These are phyloP conservation scores for Hypoxylon intermedium DNA, from an alignment of 495 filamentous ascomycete species.

Conservation along the genomic window DNA sequence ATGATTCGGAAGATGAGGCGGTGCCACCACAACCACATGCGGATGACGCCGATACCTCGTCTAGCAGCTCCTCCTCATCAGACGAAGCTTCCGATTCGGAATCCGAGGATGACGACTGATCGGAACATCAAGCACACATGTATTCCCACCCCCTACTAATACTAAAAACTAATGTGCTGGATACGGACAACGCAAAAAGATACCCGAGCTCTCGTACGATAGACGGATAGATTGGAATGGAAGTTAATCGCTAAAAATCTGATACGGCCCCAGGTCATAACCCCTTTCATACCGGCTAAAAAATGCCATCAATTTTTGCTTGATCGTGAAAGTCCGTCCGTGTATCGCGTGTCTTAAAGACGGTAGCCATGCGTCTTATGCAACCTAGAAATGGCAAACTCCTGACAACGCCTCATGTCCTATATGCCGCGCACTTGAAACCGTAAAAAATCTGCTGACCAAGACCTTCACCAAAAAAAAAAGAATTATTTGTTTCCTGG, in stretches of 20 bases:
- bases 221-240: constrained; percentile 13
- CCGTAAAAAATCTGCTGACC: constrained; percentile 3
- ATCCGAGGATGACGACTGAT: constrained; percentile 29
- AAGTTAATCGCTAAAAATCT: constrained; percentile 6
- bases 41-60: constrained; percentile 36
- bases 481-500: constrained; percentile 7
- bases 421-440: constrained; percentile 23
- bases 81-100: constrained; percentile 24
- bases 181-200: constrained; percentile 19
- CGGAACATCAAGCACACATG: neutral
- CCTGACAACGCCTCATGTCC: constrained; percentile 29
- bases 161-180: constrained; percentile 1
- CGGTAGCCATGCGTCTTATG: constrained; percentile 22
- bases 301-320: constrained; percentile 3
- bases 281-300: constrained; percentile 9
- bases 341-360: constrained; percentile 27
- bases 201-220: constrained; percentile 20
- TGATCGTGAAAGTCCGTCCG: constrained; percentile 14
- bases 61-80: constrained; percentile 41
- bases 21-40: constrained; percentile 7
- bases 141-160: neutral
- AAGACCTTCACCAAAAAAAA: constrained; percentile 9
- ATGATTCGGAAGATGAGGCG: constrained; percentile 28
- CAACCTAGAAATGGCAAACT: constrained; percentile 13
- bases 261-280: constrained; percentile 10